Evolutionary conservation across 768 basidiomycete genomes (phyloP), one percentile per base, ranked within the genome.

Genomic region (Boletus vinaceobasis): DNA sequence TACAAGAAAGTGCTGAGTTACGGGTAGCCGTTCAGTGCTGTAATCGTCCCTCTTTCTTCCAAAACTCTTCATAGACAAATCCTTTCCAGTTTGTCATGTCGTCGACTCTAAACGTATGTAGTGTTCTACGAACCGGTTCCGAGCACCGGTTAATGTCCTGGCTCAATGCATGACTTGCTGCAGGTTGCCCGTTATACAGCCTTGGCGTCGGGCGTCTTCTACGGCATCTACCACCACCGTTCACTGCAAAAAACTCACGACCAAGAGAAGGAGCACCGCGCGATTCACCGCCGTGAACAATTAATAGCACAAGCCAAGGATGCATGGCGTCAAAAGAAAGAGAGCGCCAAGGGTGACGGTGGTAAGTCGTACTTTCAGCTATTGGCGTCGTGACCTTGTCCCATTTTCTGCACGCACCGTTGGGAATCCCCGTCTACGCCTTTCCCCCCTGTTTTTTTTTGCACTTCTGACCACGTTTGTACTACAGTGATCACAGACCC

Each of bases 131-230:
- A 46, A 29, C 40, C 39, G 31, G 31, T 36, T 17, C 45, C 42
- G 42, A 21, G 21, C 42, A 21, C 35, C 10, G 8, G 49, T 31
- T 65, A 10, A 65, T 10, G 2, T 17, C 46, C 23, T 37, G 47
- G 43, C 19, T 52, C 10, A 49, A 45, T 40, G 49, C 47, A 36
- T 33, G 43, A 54, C 40, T 17, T 44, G 21, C 21, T 39, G 15
- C 71, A 95, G 96, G 96, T 96, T 72, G 88, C 88, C 66, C 90
- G 96, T 67, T 98, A 96, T 74, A 87, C 93, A 19, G 93, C 95
- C 48, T 84, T 99, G 63, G 74, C 87, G 60, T 79, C 85, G 40
- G 96, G 96, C 68, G 81, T 96, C 61, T 73, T 85, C 69, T 98
- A 98, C 72, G 96, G 96, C 69, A 86, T 95, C 71, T 84, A 85